phyloP scores from a whole-genome alignment of 306 rosid genomes.

The Sphenostylis stenocarpa region DNA sequence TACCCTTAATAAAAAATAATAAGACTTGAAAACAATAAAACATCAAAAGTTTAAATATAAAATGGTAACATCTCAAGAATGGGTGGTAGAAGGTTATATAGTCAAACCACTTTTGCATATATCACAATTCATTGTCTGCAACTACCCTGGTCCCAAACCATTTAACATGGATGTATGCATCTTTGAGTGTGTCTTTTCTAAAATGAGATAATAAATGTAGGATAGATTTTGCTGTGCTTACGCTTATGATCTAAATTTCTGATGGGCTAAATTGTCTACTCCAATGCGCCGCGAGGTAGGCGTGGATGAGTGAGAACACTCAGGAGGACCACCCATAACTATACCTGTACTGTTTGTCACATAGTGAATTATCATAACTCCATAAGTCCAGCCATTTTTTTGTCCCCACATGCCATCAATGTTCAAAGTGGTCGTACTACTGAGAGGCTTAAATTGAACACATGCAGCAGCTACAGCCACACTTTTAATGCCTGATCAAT shows the following conservation, averaged over 20 bases:
- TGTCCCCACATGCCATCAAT: constrained; percentile 7
- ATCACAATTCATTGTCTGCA: not conserved
- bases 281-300: not conserved
- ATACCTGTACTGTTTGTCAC: not conserved
- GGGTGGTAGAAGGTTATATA: not conserved
- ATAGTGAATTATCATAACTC: not conserved
- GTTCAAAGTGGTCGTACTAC: not conserved
- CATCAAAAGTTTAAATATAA: too few relatives aligned
- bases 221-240: not conserved
- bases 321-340: not conserved
- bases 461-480: constrained; percentile 11
- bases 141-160: not conserved
- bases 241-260: not conserved
- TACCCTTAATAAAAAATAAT: too few relatives aligned
- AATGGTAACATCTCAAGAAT: not conserved
- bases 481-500: not conserved
- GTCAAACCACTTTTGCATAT: not conserved
- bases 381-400: not conserved
- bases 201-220: not conserved
- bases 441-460: not conserved
- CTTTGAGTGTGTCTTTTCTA: not conserved
- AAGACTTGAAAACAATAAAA: too few relatives aligned
- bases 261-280: not conserved
- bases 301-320: not conserved
- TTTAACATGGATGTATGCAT: not conserved